Evolutionary conservation across 345 rosid genomes (phyloP).

Genomic region (Citrus trifoliata): DNA sequence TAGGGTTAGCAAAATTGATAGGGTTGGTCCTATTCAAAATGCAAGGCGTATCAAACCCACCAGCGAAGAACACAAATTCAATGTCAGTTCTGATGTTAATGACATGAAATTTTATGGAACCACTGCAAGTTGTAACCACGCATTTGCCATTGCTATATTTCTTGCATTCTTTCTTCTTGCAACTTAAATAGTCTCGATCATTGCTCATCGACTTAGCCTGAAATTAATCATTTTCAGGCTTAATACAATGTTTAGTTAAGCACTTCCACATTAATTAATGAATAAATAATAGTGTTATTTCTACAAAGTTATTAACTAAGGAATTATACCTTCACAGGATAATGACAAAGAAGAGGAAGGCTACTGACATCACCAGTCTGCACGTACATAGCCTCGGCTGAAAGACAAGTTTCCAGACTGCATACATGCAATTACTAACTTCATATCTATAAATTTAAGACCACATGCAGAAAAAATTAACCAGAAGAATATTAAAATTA

Average conservation of each 20-base stretch:
- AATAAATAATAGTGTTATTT: too few species aligned
- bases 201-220: conserved; percentile 49
- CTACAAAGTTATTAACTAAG: too few species aligned
- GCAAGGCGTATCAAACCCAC: conserved; percentile 54
- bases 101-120: conserved; percentile 45
- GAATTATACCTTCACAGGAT: conserved; percentile 61
- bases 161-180: conserved; percentile 40
- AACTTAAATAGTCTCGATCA: conserved; percentile 50
- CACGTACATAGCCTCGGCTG: conserved; percentile 23
- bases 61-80: conserved; percentile 50
- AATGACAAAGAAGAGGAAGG: conserved; percentile 71
- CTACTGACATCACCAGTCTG: conserved; percentile 52
- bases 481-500: too few species aligned
- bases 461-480: too few species aligned
- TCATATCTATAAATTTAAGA: too few species aligned
- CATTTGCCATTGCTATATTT: conserved; percentile 23
- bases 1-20: conserved; percentile 47
- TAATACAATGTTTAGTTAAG: too few species aligned
- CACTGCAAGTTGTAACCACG: conserved; percentile 33
- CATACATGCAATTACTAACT: background rate
- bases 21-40: conserved; percentile 34
- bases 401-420: conserved; percentile 39
- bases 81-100: conserved; percentile 61
- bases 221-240: background rate
- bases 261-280: too few species aligned